Base-by-base conservation (phyloP, 176 grass and related monocot genomes). In the Carex scoparia region DNA sequence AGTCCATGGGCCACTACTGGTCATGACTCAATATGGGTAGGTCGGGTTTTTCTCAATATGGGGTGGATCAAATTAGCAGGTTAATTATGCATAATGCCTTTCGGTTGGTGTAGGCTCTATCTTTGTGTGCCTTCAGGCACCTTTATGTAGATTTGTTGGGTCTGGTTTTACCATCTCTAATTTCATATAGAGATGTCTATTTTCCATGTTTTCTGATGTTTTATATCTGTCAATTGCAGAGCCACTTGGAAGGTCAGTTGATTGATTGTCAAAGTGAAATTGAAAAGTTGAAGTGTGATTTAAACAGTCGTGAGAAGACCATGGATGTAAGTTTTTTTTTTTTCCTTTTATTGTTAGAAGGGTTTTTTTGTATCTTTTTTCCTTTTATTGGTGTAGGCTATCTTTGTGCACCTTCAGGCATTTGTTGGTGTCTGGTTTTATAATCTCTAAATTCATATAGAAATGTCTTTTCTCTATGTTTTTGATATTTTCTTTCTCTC, bases 181-280 rank as follows among this genome's bases (percentile, higher is more conserved):
- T 4, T n/a, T 42, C 35, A 81, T 40, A 40, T 40, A 40, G 0
- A 40, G 38, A 40, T 40, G 38, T 40, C 38, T 40, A 40, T 5
- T 6, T 40, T 40, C 38, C 4, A 40, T 40, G 38, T 40, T 5
- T 40, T 4, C 23, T 40, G 38, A 40, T 5, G 5, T 40, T 40
- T 40, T 4, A 4, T 40, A 5, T 40, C 4, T 40, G 38, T 40
- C 38, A 40, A 40, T 40, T 5, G 77, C 89, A 98, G 80, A 85
- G 86, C 64, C 92, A 5, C 38, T 40, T 40, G 38, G 90, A 89
- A 91, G 95, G 95, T 98, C 87, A 77, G 49, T 77, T 28, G 73
- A 40, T 5, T 5, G 38, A 40, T 40, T 5, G 38, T 40, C 38
- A 40, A 40, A 40, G 0, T 40, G 38, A 40, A 40, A 40, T 5